Evolutionary conservation across 345 rosid genomes (phyloP), one percentile per base, ranked within the genome.

Genomic region (Corchorus olitorius): DNA sequence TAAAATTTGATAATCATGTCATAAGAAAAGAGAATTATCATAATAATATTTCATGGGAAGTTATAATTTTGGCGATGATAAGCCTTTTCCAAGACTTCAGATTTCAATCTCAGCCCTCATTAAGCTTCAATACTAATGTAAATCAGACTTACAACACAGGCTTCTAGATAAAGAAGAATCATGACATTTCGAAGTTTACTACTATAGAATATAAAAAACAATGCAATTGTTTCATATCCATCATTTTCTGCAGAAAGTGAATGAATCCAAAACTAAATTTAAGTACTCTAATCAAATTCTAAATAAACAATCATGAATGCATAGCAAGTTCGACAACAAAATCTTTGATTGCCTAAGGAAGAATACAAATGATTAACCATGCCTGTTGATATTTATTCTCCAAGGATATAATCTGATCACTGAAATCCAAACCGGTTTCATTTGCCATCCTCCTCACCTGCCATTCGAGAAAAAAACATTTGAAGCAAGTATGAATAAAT

Each of bases 381-480:
- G 91, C 98, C 97, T 90, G 90, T 78, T 92, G 90, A 79, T 93
- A 90, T 81, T 92, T 93, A 76, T 81, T 88, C 87, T 95, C 98
- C 80, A 95, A 80, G 12, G 85, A 86, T 12, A 79, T 63, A 80
- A 95, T 95, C 90, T 93, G 98, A 78, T 93, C 94, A 75, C 82
- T 88, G 79, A 95, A 93, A 83, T 93, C 99, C 85, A 95, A 78
- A n/a, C 98, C 97, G 55, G 97, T 92, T 76, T 93, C 96, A 58
- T 85, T 78, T 33, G 98, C 98, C 98, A 93, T 93, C 89, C 89
- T 93, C 88, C 89, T 83, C 83, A 95, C 97, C 99, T 95, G 88
- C 86, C 6, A 86, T 2, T 48, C 64, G 69, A 78, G 53, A 81
- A 77, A 50, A 72, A 69, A 61, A 78, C 5, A 76, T 20, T 43